Evolutionary conservation across 2,329 filamentous ascomycete genomes (phyloP).

Genomic region (Sporothrix pallida): DNA sequence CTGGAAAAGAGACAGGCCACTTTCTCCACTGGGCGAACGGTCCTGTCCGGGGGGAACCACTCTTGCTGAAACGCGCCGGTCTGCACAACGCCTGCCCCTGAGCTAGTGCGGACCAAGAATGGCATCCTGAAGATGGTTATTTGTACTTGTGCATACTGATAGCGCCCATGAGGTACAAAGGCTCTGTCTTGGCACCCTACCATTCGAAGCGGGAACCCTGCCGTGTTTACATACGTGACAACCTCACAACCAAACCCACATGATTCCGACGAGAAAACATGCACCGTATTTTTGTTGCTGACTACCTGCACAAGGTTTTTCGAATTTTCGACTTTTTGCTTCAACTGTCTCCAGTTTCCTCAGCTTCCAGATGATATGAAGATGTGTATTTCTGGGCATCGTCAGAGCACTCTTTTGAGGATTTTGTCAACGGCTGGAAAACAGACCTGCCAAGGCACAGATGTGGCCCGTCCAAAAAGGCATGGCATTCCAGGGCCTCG

Average conservation of each 20-base stretch:
- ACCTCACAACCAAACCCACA: slow-evolving; percentile 2
- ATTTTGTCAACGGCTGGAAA: background rate
- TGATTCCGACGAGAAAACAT: background rate
- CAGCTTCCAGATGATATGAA: background rate
- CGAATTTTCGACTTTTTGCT: background rate
- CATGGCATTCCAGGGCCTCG: background rate
- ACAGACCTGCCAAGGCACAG: background rate
- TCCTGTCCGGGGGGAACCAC: slow-evolving; percentile 26
- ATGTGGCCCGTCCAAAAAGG: background rate
- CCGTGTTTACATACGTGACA: slow-evolving; percentile 23
- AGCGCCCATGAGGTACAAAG: background rate
- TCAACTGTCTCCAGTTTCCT: background rate
- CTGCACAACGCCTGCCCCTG: slow-evolving; percentile 35
- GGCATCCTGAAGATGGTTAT: background rate
- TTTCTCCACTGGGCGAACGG: slow-evolving; percentile 31
- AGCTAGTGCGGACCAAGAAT: slow-evolving; percentile 32
- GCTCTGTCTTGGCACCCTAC: slow-evolving; percentile 1
- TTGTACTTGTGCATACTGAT: background rate
- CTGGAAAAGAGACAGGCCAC: slow-evolving; percentile 24
- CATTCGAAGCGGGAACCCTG: slow-evolving; percentile 26
- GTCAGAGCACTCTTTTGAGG: background rate
- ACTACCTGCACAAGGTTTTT: background rate
- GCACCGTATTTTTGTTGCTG: background rate
- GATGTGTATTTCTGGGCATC: background rate
- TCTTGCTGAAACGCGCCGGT: slow-evolving; percentile 37